phyloP scores from a whole-genome alignment of 805 yeast species.

The Spathaspora sp. region DNA sequence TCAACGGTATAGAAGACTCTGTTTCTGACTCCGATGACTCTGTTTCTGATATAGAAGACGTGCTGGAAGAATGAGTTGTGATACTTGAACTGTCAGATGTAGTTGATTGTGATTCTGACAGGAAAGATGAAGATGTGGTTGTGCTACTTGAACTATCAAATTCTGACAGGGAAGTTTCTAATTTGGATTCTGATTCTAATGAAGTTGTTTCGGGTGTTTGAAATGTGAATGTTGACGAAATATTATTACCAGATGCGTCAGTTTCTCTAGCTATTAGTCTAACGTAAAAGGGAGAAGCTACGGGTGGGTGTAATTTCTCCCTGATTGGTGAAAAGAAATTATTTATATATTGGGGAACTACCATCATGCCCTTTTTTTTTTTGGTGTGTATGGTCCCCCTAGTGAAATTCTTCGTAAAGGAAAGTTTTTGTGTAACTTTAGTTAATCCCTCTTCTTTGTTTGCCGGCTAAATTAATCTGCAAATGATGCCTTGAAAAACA shows the following conservation, averaged over 20 bases:
- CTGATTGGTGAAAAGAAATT: neutral
- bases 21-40: neutral
- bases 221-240: neutral
- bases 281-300: neutral
- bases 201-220: neutral
- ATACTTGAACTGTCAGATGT: neutral
- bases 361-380: neutral
- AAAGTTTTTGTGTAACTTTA: neutral
- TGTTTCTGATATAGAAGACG: neutral
- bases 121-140: neutral
- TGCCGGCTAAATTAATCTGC: neutral
- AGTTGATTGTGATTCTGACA: too few species aligned
- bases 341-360: neutral
- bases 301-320: neutral
- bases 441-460: neutral
- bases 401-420: neutral
- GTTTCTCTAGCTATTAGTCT: neutral
- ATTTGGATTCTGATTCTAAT: neutral
- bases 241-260: neutral
- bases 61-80: neutral
- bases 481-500: neutral
- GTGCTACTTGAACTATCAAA: neutral
- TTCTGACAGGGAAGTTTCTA: neutral
- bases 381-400: neutral
- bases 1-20: neutral